Base-by-base conservation (phyloP, 2,329 filamentous ascomycete species). In the Calonectria ilicicola region DNA sequence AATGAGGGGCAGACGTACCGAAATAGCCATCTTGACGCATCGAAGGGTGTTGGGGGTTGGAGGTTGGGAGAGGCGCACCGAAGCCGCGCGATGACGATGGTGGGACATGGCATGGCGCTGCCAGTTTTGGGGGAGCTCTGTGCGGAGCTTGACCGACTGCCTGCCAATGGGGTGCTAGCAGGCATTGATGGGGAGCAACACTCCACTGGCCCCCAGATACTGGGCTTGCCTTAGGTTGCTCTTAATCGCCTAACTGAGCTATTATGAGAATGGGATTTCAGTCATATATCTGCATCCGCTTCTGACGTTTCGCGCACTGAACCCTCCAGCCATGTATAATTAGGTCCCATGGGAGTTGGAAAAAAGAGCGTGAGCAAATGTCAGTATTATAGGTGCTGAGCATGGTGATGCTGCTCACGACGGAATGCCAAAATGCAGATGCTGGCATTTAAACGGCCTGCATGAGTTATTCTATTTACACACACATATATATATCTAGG, bases 21-120 rank as follows among this genome's bases (percentile, higher is more conserved):
- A 83, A 74, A 83, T 82, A 63, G 81, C 81, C 81, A 83, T 83
- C 72, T 79, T 81, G 79, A 78, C 74, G 79, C 81, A 81, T 81
- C 42, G 58, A 72, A 60, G 71, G 72, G 65, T 53, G 69, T 70
- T 70, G 68, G 73, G 53, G 21, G 63, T 69, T 63, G 66, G 58
- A 66, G 66, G 67, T 66, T 74, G 60, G 69, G 62, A 71, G 77
- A 77, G 66, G 70, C 72, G 73, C 65, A 64, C 69, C 40, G 69
- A 67, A 58, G 75, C 73, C 53, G 75, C 76, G 78, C 81, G 75
- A 82, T 82, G 81, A 82, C 80, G 81, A 81, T 77, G 75, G 78
- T 64, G 79, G 81, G 80, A 81, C 72, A 63, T 75, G 70, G 56
- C 53, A 60, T 26, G 7, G 49, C 44, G 32, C 27, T 60, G 42